Evolutionary conservation across 345 rosid genomes (phyloP).

Genomic region (Xanthoceras sorbifolium): DNA sequence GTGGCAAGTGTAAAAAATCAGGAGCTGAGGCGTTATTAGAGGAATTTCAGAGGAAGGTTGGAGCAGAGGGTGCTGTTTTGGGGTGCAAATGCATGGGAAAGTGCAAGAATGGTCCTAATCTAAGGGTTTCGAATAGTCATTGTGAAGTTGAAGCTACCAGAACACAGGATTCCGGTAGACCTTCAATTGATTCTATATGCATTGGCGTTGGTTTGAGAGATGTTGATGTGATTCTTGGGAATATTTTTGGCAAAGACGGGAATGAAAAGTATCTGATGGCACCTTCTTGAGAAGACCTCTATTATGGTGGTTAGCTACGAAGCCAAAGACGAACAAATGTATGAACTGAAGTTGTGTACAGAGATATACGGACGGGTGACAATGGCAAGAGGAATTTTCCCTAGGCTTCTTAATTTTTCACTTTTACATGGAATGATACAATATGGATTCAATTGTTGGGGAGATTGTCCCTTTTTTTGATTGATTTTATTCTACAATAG

Average conservation of each 20-base stretch:
- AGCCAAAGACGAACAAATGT: not conserved
- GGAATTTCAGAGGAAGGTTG: conserved; percentile 53
- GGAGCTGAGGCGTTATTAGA: conserved; percentile 59
- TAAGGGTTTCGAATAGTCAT: conserved; percentile 33
- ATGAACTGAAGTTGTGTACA: not conserved
- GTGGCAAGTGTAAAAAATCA: conserved; percentile 30
- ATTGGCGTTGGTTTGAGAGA: conserved; percentile 70
- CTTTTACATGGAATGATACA: not conserved
- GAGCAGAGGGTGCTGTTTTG: conserved; percentile 48
- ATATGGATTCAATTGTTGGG: not conserved
- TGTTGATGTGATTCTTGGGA: conserved; percentile 36
- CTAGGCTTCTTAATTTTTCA: not conserved
- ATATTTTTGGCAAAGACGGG: conserved; percentile 13
- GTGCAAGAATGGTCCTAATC: conserved; percentile 72
- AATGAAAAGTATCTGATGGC: not conserved
- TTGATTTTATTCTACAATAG: not conserved
- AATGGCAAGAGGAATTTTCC: not conserved
- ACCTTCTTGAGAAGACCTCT: conserved; percentile 7
- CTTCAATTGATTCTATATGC: conserved; percentile 49
- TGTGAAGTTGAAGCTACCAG: conserved; percentile 5
- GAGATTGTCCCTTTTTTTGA: no score
- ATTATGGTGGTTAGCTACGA: not conserved
- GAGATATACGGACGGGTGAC: not conserved
- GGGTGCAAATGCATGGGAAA: conserved; percentile 80
- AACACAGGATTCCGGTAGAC: conserved; percentile 30